Evolutionary conservation across 768 basidiomycete species (phyloP).

Genomic region (Termitomyces heimii): DNA sequence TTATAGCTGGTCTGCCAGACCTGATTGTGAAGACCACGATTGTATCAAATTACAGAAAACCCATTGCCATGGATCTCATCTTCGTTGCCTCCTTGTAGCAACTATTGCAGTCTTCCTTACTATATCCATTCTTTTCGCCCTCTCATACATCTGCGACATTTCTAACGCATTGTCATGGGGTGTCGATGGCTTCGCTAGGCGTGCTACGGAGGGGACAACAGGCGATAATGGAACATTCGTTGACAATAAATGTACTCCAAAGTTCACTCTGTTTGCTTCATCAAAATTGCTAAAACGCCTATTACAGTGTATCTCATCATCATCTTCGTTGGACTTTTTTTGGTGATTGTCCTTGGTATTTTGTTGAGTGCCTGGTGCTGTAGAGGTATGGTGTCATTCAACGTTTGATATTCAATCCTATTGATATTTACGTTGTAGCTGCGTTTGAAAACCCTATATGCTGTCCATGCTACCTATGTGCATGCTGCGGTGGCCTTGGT

Average conservation of each 20-base stretch:
- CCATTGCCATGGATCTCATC: conserved; percentile 2
- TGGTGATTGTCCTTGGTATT: conserved; percentile 47
- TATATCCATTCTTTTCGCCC: conserved; percentile 22
- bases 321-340: conserved; percentile 55
- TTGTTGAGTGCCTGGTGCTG: conserved; percentile 67
- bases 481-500: conserved; percentile 68
- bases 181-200: conserved; percentile 23
- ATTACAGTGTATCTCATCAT: conserved; percentile 55
- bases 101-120: conserved; percentile 24
- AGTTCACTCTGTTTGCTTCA: not conserved
- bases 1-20: not conserved
- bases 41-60: not conserved
- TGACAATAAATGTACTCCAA: conserved; percentile 31
- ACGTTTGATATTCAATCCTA: not conserved
- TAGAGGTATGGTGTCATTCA: conserved; percentile 30
- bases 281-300: not conserved
- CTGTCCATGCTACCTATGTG: conserved; percentile 69
- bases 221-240: conserved; percentile 26
- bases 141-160: conserved; percentile 24
- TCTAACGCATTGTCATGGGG: conserved; percentile 16
- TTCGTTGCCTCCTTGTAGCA: conserved; percentile 28
- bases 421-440: conserved; percentile 22
- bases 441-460: conserved; percentile 59
- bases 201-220: conserved; percentile 21
- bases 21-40: not conserved